These are phyloP conservation scores for Leccinum griseonigrum DNA, from an alignment of 1,284 basidiomycete species.

Conservation along the genomic window DNA sequence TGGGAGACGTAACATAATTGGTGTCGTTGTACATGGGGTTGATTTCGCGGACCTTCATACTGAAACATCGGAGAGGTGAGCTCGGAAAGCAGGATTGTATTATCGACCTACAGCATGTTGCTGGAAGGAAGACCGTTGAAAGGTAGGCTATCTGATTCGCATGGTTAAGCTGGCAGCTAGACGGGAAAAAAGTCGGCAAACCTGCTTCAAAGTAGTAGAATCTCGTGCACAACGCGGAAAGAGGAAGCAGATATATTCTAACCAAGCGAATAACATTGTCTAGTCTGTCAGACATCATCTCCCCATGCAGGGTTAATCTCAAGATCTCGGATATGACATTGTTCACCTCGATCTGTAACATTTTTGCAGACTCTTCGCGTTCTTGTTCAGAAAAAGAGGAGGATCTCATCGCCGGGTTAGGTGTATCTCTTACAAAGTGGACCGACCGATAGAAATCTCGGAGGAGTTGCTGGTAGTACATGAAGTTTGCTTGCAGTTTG, in stretches of 20 bases:
- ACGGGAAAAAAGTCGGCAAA: constrained; percentile 6
- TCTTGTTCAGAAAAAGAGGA: constrained; percentile 12
- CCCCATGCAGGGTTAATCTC: constrained; percentile 41
- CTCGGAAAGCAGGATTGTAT: neutral
- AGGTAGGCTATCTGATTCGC: constrained; percentile 26
- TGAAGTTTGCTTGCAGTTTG: constrained; percentile 48
- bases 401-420: constrained; percentile 42
- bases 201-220: constrained; percentile 47
- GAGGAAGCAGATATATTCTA: constrained; percentile 1
- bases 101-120: constrained; percentile 37
- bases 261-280: constrained; percentile 50
- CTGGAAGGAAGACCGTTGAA: constrained; percentile 29
- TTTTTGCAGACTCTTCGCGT: constrained; percentile 23
- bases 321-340: constrained; percentile 46
- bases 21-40: neutral
- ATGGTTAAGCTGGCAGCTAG: neutral
- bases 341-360: constrained; percentile 42
- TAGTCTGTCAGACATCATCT: constrained; percentile 45
- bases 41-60: constrained; percentile 24
- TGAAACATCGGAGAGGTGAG: constrained; percentile 24
- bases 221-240: constrained; percentile 27
- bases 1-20: neutral
- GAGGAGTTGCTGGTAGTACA: constrained; percentile 50
- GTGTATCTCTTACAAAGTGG: constrained; percentile 43
- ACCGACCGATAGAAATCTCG: constrained; percentile 50